phyloP scores from a whole-genome alignment of 306 rosid species.

The Chamaecrista fasciculata region DNA sequence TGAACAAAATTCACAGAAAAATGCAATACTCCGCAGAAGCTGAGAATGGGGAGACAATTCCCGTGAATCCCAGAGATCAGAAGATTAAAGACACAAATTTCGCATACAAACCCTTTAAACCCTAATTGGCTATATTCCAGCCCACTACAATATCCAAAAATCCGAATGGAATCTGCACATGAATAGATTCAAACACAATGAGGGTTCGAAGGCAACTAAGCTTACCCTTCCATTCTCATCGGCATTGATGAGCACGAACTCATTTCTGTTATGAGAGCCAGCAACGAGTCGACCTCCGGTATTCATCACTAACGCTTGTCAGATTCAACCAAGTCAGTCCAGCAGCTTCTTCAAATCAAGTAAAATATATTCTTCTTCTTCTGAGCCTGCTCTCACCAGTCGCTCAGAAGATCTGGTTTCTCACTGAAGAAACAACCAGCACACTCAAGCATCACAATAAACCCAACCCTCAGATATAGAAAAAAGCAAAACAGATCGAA shows the following conservation, averaged over 20 bases:
- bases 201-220: neutral
- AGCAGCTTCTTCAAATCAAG: slow-evolving; percentile 26
- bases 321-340: slow-evolving; percentile 6
- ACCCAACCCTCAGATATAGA: slow-evolving; percentile 27
- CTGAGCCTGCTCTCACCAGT: slow-evolving; percentile 19
- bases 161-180: slow-evolving; percentile 3
- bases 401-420: slow-evolving; percentile 35
- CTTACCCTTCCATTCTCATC: slow-evolving; percentile 66
- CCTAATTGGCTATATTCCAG: slow-evolving; percentile 3
- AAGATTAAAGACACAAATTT: slow-evolving; percentile 1
- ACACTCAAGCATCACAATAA: slow-evolving; percentile 29
- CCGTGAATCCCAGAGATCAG: slow-evolving; percentile 8
- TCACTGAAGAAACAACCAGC: slow-evolving; percentile 8
- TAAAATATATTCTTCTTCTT: slow-evolving; percentile 29
- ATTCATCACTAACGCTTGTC: slow-evolving; percentile 41
- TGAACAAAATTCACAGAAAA: slow-evolving; percentile 3
- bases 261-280: slow-evolving; percentile 84
- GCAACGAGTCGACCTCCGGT: slow-evolving; percentile 78
- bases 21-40: neutral
- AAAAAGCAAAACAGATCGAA: slow-evolving; percentile 15
- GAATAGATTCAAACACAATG: neutral
- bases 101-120: neutral
- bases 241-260: slow-evolving; percentile 78
- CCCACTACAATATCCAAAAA: neutral
- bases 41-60: slow-evolving; percentile 8